Conservation (phyloP, 2,329 filamentous ascomycete species). For the Sporothrix humicola region DNA sequence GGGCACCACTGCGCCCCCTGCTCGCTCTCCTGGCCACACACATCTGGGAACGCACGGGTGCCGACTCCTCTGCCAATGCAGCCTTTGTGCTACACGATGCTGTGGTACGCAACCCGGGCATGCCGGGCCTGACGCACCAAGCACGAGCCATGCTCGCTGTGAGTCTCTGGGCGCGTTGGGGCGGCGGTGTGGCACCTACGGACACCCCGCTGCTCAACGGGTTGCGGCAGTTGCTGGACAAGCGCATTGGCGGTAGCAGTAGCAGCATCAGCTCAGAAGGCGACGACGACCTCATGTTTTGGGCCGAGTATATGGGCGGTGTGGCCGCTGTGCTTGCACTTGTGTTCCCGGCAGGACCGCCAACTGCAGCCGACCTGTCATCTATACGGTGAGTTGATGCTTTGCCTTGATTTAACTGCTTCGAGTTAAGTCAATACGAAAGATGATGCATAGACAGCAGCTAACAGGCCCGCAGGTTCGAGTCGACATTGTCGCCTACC, state of each 20-base stretch:
- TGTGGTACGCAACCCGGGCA: constrained; percentile 68
- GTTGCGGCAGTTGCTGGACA: constrained; percentile 52
- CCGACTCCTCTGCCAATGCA: constrained; percentile 60
- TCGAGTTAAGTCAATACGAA: not conserved
- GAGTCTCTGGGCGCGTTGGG: constrained; percentile 76
- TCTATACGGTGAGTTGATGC: constrained; percentile 50
- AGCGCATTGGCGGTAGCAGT: constrained; percentile 36
- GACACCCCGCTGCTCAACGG: constrained; percentile 53
- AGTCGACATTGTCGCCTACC: constrained; percentile 33
- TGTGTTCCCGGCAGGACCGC: constrained; percentile 52
- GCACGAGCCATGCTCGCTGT: constrained; percentile 74
- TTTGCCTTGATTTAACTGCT: not conserved
- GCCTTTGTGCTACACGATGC: constrained; percentile 75
- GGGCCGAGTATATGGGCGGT: constrained; percentile 60
- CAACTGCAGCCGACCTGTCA: constrained; percentile 45
- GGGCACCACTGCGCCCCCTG: constrained; percentile 39
- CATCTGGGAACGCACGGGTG: constrained; percentile 58
- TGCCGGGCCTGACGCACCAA: constrained; percentile 76
- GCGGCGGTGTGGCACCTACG: constrained; percentile 60
- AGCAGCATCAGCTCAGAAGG: not conserved
- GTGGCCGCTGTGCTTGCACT: constrained; percentile 53
- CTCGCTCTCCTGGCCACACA: constrained; percentile 54
- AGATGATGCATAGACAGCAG: not conserved
- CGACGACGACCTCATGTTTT: constrained; percentile 50
- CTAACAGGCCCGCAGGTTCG: constrained; percentile 14